These are phyloP conservation scores for Cornus florida DNA, from an alignment of 148 eudicot genomes.

Conservation along the genomic window DNA sequence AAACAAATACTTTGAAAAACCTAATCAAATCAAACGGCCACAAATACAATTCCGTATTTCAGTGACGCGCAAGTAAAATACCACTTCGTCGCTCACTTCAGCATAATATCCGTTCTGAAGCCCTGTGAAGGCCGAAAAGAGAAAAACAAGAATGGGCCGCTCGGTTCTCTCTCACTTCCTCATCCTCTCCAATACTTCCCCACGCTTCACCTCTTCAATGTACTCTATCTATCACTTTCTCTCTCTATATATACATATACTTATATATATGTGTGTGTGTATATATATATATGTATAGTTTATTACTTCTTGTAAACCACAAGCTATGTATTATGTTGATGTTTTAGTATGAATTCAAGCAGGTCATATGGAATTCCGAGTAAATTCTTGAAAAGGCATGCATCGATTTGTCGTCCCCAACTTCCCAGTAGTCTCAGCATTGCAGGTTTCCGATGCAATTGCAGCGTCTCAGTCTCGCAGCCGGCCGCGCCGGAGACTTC, in stretches of 20 bases:
- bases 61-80: no score
- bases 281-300: no score
- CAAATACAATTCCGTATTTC: no score
- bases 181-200: conserved; percentile 40
- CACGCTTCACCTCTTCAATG: conserved; percentile 46
- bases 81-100: no score
- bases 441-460: conserved; percentile 45
- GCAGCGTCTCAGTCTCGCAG: conserved; percentile 40
- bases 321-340: not conserved
- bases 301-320: not conserved
- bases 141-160: conserved; percentile 46
- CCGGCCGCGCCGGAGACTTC: conserved; percentile 38
- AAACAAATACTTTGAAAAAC: no score
- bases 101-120: no score
- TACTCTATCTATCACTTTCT: conserved; percentile 19
- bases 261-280: not conserved
- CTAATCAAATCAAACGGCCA: no score
- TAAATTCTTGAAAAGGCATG: conserved; percentile 23
- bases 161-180: conserved; percentile 58
- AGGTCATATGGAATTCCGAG: conserved; percentile 35
- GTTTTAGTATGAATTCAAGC: conserved; percentile 6
- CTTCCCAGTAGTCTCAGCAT: conserved; percentile 12
- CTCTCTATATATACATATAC: no score
- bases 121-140: no score
- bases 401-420: conserved; percentile 14